phyloP scores from a whole-genome alignment of 352 stramenopile species.

The Phytophthora rubi region DNA sequence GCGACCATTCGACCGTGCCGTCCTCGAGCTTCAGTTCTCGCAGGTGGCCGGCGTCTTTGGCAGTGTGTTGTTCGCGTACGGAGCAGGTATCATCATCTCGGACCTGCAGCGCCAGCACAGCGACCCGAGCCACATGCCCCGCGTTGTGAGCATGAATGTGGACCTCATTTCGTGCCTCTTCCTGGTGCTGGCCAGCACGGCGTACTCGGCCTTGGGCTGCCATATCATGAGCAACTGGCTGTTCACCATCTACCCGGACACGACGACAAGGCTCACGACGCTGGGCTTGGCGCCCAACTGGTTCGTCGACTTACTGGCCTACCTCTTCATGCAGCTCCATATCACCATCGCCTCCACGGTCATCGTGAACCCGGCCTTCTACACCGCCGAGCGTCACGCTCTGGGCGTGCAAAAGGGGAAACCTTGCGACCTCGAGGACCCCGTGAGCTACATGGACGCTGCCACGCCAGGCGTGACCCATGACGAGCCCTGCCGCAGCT shows the following conservation, averaged over 20 bases:
- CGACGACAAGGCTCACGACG: slow-evolving; percentile 26
- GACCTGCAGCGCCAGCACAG: slow-evolving; percentile 13
- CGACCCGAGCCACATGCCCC: slow-evolving; percentile 8
- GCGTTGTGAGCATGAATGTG: slow-evolving; percentile 8
- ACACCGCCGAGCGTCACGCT: slow-evolving; percentile 20
- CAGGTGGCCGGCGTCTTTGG: slow-evolving; percentile 16
- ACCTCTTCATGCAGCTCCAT: slow-evolving; percentile 19
- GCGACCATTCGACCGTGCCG: background rate
- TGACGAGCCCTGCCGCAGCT: slow-evolving; percentile 14
- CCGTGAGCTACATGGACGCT: slow-evolving; percentile 19
- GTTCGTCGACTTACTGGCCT: slow-evolving; percentile 8
- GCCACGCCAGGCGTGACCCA: slow-evolving; percentile 21
- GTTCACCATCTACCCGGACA: slow-evolving; percentile 47
- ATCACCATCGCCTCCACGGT: slow-evolving; percentile 28
- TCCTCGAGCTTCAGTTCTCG: slow-evolving; percentile 12
- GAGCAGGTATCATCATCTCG: slow-evolving; percentile 7
- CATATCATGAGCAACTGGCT: slow-evolving; percentile 59
- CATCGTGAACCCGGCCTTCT: slow-evolving; percentile 29
- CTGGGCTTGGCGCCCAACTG: slow-evolving; percentile 40
- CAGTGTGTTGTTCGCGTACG: slow-evolving; percentile 8
- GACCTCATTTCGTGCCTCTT: slow-evolving; percentile 38
- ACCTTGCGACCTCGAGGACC: slow-evolving; percentile 14
- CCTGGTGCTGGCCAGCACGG: slow-evolving; percentile 34
- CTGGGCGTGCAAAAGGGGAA: slow-evolving; percentile 28
- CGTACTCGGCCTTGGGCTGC: slow-evolving; percentile 50